Conservation (phyloP, 805 yeast genomes). For the Saturnispora hagleri region DNA sequence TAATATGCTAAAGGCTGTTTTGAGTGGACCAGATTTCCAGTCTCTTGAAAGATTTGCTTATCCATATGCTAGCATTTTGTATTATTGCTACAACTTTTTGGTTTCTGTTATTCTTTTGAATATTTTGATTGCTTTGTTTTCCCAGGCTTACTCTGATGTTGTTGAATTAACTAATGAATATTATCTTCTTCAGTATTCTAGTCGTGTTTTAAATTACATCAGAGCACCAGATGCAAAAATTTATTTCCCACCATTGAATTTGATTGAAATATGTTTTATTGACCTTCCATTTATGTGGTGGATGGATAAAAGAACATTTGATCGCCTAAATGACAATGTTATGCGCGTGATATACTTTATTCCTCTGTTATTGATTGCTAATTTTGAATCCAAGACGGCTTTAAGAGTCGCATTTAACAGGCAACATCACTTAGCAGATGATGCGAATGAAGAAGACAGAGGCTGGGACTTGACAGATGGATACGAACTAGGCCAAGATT, state of each 20-base stretch:
- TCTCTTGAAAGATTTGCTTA: slow-evolving; percentile 67
- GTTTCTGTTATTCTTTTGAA: slow-evolving; percentile 70
- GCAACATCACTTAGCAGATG: slow-evolving; percentile 54
- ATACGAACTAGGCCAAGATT: slow-evolving; percentile 31
- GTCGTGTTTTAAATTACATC: slow-evolving; percentile 72
- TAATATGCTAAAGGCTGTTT: slow-evolving; percentile 59
- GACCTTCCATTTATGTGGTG: slow-evolving; percentile 36
- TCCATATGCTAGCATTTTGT: slow-evolving; percentile 76
- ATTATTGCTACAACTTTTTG: slow-evolving; percentile 68
- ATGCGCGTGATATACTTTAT: slow-evolving; percentile 68
- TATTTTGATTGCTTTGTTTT: slow-evolving; percentile 74
- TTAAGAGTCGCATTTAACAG: slow-evolving; percentile 66
- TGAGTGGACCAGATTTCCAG: slow-evolving; percentile 66
- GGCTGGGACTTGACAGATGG: slow-evolving; percentile 86
- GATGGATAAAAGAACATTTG: slow-evolving; percentile 25
- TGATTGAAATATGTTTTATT: slow-evolving; percentile 50
- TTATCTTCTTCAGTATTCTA: slow-evolving; percentile 75
- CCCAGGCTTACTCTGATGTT: slow-evolving; percentile 74
- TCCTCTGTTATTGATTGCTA: slow-evolving; percentile 47
- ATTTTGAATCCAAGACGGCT: slow-evolving; percentile 58
- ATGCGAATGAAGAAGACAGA: slow-evolving; percentile 66
- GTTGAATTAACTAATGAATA: slow-evolving; percentile 79
- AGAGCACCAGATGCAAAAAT: slow-evolving; percentile 85
- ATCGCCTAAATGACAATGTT: slow-evolving; percentile 39
- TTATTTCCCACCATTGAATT: slow-evolving; percentile 76